Evolutionary conservation across 495 filamentous ascomycete genomes (phyloP), one percentile per base, ranked within the genome.

Genomic region (Antarctomyces pellizariae): DNA sequence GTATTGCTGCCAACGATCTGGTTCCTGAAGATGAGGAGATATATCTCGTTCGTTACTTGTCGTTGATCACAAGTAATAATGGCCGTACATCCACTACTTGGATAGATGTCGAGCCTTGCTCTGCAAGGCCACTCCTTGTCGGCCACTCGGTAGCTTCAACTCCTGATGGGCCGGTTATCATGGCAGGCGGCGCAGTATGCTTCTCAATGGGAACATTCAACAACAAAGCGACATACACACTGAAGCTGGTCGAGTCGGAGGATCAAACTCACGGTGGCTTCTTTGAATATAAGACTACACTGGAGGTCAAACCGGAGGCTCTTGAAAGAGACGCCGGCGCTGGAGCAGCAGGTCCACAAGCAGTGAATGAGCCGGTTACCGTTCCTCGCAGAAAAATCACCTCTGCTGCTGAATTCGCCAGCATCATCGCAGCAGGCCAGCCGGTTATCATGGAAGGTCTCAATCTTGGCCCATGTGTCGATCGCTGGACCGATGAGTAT

Each of bases 151-250:
- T 53, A 5, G 48, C 59, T 2, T 24, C 30, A 4, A 29, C 23
- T 3, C 22, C 20, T 14, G 46, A 54, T 9, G 41, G 57, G 14
- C 36, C 79, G 3, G 35, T 72, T 10, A 45, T 91, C 2, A 45
- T 73, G 18, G 79, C 78, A 5, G 82, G 83, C 9, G 82, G 83
- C 11, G 77, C 76, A 14, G 75, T 80, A 0, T 90, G 82, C 44
- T 91, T 89, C 47, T 78, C 76, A 0, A 84, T 90, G 57, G 78
- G 76, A 5, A 69, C 69, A 8, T 71, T 59, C 34, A 78, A 73
- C 67, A 78, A 75, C 31, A 51, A 59, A 23, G 67, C 60, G 0
- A 56, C 56, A 21, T 69, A 44, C 31, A 42, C 29, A 2, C 12
- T 22, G 1, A 25, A 13, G 9, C 13, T 9, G 23, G 22, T 7